Percentiles rank a stretch among this genome's conserved stretches.
Evolutionary conservation across 2,329 filamentous ascomycete species (phyloP).

Genomic region (Pyrenochaeta sp.): DNA sequence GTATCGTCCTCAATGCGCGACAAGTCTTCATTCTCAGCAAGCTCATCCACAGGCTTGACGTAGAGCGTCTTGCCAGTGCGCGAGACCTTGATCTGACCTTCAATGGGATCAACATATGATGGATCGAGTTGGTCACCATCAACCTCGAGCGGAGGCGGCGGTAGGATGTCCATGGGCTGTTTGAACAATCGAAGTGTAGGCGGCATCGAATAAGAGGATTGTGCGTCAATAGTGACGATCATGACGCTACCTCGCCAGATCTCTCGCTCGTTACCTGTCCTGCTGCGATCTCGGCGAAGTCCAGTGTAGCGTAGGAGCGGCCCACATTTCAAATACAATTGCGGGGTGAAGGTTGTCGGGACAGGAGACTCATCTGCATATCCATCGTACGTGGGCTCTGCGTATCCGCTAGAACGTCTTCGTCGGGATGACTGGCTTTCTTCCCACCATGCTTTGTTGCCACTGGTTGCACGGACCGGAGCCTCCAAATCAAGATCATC

Average conservation of each 20-base stretch:
- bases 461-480: constrained; percentile 35
- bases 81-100: constrained; percentile 85
- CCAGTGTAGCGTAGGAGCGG: constrained; percentile 91
- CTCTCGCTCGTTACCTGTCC: constrained; percentile 67
- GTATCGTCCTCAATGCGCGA: constrained; percentile 81
- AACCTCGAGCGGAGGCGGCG: constrained; percentile 77
- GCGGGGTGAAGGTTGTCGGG: constrained; percentile 80
- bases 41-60: constrained; percentile 86
- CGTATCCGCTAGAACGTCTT: constrained; percentile 45
- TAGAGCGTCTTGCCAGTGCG: constrained; percentile 86
- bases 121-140: constrained; percentile 70
- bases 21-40: constrained; percentile 79
- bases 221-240: constrained; percentile 89
- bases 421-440: constrained; percentile 57
- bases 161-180: constrained; percentile 83
- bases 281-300: constrained; percentile 67
- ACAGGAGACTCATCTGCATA: constrained; percentile 71
- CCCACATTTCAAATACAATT: constrained; percentile 86
- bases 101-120: constrained; percentile 88
- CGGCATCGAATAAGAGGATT: constrained; percentile 80
- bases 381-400: constrained; percentile 66
- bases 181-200: constrained; percentile 86
- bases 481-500: constrained; percentile 56
- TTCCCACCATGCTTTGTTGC: constrained; percentile 78
- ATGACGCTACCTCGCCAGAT: constrained; percentile 94